Conservation (phyloP, 2,329 filamentous ascomycete species). For the Decorospora gaudefroyi region DNA sequence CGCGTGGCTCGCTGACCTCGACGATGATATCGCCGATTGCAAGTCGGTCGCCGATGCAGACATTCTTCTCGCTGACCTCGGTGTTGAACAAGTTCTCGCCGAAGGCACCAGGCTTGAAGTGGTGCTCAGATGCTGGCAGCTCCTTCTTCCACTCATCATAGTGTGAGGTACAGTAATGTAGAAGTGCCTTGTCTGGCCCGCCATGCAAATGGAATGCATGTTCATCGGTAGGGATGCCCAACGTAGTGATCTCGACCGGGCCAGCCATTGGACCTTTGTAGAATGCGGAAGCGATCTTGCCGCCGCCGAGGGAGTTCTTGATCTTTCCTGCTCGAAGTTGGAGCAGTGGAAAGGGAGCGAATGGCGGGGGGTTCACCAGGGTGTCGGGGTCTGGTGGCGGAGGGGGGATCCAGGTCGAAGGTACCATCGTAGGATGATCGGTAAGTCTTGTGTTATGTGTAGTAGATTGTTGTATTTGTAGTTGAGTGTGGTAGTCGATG, state of each 20-base stretch:
- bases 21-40: constrained; percentile 57
- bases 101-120: constrained; percentile 63
- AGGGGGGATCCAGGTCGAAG: constrained; percentile 28
- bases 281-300: constrained; percentile 59
- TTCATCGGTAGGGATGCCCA: constrained; percentile 64
- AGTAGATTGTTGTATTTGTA: no score
- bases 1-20: constrained; percentile 64
- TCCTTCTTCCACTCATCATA: constrained; percentile 61
- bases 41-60: constrained; percentile 67
- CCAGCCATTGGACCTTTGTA: constrained; percentile 56
- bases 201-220: constrained; percentile 67
- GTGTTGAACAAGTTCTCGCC: constrained; percentile 66
- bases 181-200: constrained; percentile 66
- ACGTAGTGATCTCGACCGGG: constrained; percentile 53
- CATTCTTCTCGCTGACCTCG: constrained; percentile 65
- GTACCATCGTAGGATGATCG: constrained; percentile 14
- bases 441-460: no score
- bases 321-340: constrained; percentile 63
- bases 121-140: constrained; percentile 56
- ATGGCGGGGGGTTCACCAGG: constrained; percentile 29
- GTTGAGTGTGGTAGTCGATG: not conserved
- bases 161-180: constrained; percentile 64
- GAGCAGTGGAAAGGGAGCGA: constrained; percentile 54
- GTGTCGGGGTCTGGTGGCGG: constrained; percentile 27
- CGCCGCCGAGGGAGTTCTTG: constrained; percentile 59